phyloP scores from a whole-genome alignment of 768 basidiomycete genomes.

The Calocybe gangraenosa region DNA sequence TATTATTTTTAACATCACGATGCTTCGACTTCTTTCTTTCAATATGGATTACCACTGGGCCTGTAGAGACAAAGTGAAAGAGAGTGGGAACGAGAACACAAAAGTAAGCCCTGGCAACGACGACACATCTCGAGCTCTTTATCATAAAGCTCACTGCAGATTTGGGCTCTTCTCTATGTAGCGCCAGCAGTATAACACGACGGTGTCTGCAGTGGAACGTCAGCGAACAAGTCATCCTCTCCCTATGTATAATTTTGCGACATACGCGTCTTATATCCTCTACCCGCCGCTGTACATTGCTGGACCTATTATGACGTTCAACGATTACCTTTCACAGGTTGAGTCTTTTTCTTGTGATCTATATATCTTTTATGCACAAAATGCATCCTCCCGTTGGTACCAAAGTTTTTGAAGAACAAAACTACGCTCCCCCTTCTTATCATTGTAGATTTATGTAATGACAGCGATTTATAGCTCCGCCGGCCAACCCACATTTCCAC shows the following conservation, averaged over 20 bases:
- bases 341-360: not conserved
- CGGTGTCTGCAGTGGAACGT: slow-evolving; percentile 56
- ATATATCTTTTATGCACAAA: too few species aligned
- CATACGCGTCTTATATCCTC: slow-evolving; percentile 81
- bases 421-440: not conserved
- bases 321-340: slow-evolving; percentile 91
- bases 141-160: too few species aligned
- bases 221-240: slow-evolving; percentile 45
- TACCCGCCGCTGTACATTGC: slow-evolving; percentile 95
- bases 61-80: slow-evolving; percentile 27
- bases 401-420: too few species aligned
- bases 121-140: not conserved
- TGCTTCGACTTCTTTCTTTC: slow-evolving; percentile 90
- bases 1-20: slow-evolving; percentile 92
- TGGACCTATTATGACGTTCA: slow-evolving; percentile 94
- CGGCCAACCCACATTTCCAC: slow-evolving; percentile 44
- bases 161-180: too few species aligned
- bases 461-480: slow-evolving; percentile 43
- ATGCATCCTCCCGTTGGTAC: too few species aligned
- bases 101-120: slow-evolving; percentile 32
- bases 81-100: slow-evolving; percentile 12
- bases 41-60: slow-evolving; percentile 94
- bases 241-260: slow-evolving; percentile 59
- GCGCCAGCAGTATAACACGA: slow-evolving; percentile 14
- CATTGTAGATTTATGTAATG: not conserved